Evolutionary conservation across 148 eudicot species (phyloP).

Genomic region (Rhododendron simsii): DNA sequence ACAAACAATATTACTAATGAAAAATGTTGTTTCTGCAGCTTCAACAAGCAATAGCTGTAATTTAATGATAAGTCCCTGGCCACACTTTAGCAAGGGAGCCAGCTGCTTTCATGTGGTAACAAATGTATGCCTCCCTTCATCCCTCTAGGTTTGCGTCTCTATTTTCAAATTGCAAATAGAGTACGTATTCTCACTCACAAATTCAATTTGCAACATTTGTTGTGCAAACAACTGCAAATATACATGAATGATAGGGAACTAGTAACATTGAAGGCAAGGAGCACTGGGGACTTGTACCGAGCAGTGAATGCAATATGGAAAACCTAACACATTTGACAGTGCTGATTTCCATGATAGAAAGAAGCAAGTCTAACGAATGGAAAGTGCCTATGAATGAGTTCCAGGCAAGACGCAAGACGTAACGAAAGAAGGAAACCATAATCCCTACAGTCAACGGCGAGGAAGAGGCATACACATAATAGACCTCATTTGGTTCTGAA

Average conservation of each 20-base stretch:
- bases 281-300: neutral
- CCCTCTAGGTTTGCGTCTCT: neutral
- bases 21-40: neutral
- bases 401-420: too few species aligned
- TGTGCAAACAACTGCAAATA: neutral
- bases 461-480: neutral
- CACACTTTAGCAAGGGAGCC: neutral
- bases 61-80: neutral
- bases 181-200: neutral
- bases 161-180: neutral
- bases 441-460: too few species aligned
- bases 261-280: slow-evolving; percentile 1
- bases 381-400: too few species aligned
- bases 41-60: neutral
- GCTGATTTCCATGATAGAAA: too few species aligned
- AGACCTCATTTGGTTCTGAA: neutral
- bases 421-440: too few species aligned
- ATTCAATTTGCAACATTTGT: neutral
- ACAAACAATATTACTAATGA: neutral
- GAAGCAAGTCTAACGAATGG: neutral
- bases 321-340: neutral
- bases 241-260: neutral
- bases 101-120: neutral
- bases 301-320: neutral
- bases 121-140: neutral